Evolutionary conservation across 331 rosid genomes (phyloP), one percentile per base, ranked within the genome.

Genomic region (Arachis monticola): DNA sequence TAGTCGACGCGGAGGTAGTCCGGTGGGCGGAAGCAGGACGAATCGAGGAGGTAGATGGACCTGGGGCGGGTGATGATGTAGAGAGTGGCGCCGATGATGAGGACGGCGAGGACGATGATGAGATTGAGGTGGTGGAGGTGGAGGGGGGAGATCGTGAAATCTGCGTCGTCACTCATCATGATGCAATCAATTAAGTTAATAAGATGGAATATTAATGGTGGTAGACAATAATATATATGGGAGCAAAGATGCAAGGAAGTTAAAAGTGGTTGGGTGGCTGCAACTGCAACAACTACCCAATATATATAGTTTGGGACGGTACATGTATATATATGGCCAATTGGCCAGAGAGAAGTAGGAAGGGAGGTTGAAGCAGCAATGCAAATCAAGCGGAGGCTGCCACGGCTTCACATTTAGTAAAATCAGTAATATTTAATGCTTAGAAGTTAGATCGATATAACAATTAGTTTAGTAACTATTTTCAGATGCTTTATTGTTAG

Each of bases 1-100:
- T 12, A 75, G 3, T 4, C 38, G 6, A 58, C 82, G 5, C 50
- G 59, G 13, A 72, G 81, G 31, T 70, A 65, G 2, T 66, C 2
- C 0, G 90, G 88, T 0, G 87, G 84, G 3, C 71, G 76, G 7
- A 80, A 79, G 38, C 97, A 91, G 0, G 92, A 82, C 59, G 30
- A 88, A 62, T 86, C 92, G 3, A 89, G 61, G 8, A 91, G 88
- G 80, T 81, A 91, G 17, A 91, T 31, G 75, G 95, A 60, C 61
- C 78, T 58, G n/a, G 90, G 88, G 0, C 90, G 85, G 60, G 88
- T 83, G 69, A 70, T 56, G 14, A 84, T 35, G 79, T 83, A 87
- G 2, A 81, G 75, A 1, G 87, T 85, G 79, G 70, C 61, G 14
- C 78, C 88, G 6, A 82, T 79, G n/a, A 72, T 72, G 6, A 84